Evolutionary conservation across 495 filamentous ascomycete species (phyloP).

Genomic region (Annulohypoxylon moriforme): DNA sequence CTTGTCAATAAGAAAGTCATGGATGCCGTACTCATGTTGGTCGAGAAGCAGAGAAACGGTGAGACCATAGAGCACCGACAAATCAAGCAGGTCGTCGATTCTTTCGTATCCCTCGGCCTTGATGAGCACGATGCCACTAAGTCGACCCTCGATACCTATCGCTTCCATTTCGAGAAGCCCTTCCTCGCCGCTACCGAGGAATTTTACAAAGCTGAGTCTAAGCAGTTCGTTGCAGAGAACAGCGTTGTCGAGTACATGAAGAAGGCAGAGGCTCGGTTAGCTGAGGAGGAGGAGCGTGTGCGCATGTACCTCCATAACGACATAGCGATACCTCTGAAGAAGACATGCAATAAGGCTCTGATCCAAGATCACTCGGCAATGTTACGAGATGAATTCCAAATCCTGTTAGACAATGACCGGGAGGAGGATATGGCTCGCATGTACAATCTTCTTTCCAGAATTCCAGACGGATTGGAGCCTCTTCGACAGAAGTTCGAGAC

Average conservation of each 20-base stretch:
- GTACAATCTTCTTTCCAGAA: constrained; percentile 91
- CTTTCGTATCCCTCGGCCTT: constrained; percentile 93
- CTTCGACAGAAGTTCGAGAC: constrained; percentile 88
- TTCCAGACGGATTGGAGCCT: constrained; percentile 92
- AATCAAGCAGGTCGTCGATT: constrained; percentile 97
- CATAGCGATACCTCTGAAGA: constrained; percentile 84
- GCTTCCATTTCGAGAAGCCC: constrained; percentile 88
- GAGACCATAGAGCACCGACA: constrained; percentile 98
- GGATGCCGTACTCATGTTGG: constrained; percentile 91
- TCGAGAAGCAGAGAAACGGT: constrained; percentile 97
- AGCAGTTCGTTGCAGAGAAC: constrained; percentile 94
- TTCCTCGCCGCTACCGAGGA: constrained; percentile 85
- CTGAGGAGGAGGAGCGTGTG: constrained; percentile 95
- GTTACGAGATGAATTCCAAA: constrained; percentile 94
- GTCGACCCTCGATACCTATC: constrained; percentile 94
- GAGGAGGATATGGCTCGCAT: constrained; percentile 95
- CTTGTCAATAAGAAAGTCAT: constrained; percentile 89
- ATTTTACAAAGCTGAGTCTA: constrained; percentile 93
- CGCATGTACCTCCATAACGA: constrained; percentile 91
- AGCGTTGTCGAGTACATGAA: constrained; percentile 99
- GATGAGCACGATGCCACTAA: constrained; percentile 94
- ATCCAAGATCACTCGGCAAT: constrained; percentile 86
- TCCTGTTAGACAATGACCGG: constrained; percentile 92
- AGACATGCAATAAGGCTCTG: constrained; percentile 86
- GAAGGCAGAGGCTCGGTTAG: constrained; percentile 92